Evolutionary conservation across 176 grass and related monocot genomes (phyloP).

Genomic region (Aechmea fasciata): DNA sequence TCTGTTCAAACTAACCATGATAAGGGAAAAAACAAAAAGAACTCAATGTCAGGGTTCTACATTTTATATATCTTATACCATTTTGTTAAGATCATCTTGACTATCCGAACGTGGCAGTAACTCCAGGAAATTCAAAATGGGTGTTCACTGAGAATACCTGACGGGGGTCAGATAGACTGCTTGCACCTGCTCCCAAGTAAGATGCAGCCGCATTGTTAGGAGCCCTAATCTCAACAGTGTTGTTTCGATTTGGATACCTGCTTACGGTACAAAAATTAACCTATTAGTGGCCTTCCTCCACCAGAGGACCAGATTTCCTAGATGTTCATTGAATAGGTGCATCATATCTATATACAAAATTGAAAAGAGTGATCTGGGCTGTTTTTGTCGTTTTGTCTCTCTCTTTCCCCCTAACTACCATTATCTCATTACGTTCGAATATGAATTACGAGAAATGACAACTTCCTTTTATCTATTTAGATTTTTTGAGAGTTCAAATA

Average conservation of each 20-base stretch:
- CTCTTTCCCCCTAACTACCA: too few relatives aligned
- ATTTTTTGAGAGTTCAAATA: constrained; percentile 6
- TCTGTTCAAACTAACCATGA: not conserved
- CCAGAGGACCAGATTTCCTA: not conserved
- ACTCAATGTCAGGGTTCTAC: not conserved
- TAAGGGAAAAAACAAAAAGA: not conserved
- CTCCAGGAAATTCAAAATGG: not conserved
- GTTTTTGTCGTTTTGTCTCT: too few relatives aligned
- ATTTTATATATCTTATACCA: not conserved
- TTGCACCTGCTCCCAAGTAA: constrained; percentile 46
- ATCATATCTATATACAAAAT: not conserved
- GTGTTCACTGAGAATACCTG: constrained; percentile 32
- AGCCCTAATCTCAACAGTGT: constrained; percentile 47
- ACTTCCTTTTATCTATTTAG: not conserved
- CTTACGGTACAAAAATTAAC: constrained; percentile 15
- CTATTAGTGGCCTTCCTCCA: not conserved
- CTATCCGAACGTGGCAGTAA: not conserved
- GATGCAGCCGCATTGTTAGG: constrained; percentile 48
- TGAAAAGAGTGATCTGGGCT: not conserved
- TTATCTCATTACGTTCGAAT: constrained; percentile 1
- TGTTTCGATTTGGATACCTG: constrained; percentile 42
- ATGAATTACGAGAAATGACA: not conserved
- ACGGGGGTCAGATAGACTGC: constrained; percentile 58
- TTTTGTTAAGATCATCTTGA: not conserved
- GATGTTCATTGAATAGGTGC: not conserved